phyloP scores from a whole-genome alignment of 2,329 filamentous ascomycete genomes.

The Acephala macrosclerotiorum region DNA sequence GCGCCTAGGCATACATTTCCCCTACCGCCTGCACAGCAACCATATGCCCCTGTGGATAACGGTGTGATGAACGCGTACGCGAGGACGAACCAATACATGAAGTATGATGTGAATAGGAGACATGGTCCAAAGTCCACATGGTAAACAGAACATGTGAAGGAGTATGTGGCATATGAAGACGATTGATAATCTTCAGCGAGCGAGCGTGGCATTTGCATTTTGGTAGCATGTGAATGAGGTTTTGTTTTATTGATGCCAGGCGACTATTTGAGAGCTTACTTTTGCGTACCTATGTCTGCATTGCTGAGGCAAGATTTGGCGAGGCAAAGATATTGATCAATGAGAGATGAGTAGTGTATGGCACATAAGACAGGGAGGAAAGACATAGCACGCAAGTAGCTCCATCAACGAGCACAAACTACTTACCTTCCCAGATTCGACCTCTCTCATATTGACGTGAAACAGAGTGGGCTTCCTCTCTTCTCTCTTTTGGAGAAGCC shows the following conservation, averaged over 20 bases:
- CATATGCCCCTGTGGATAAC: conserved; percentile 37
- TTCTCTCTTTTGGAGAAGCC: background rate
- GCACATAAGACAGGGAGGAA: background rate
- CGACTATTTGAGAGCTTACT: background rate
- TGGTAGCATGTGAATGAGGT: background rate
- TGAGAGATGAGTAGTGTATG: background rate
- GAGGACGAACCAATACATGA: conserved; percentile 27
- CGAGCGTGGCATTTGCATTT: background rate
- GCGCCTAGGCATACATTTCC: background rate
- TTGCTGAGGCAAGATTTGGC: background rate
- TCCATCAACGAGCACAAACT: background rate
- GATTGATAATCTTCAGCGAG: background rate
- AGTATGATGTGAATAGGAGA: conserved; percentile 9
- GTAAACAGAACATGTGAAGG: background rate
- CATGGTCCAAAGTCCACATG: background rate
- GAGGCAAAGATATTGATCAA: background rate
- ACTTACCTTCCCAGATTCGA: background rate
- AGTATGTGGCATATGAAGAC: background rate
- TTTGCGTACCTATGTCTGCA: background rate
- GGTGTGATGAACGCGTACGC: conserved; percentile 29
- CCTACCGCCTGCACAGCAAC: background rate
- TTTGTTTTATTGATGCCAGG: background rate
- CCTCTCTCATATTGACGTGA: background rate
- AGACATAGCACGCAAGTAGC: background rate
- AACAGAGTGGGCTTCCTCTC: background rate